Percentiles rank a stretch among this genome's conserved stretches.
phyloP scores from a whole-genome alignment of 805 yeast genomes.

The Saccharomycopsis malanga region DNA sequence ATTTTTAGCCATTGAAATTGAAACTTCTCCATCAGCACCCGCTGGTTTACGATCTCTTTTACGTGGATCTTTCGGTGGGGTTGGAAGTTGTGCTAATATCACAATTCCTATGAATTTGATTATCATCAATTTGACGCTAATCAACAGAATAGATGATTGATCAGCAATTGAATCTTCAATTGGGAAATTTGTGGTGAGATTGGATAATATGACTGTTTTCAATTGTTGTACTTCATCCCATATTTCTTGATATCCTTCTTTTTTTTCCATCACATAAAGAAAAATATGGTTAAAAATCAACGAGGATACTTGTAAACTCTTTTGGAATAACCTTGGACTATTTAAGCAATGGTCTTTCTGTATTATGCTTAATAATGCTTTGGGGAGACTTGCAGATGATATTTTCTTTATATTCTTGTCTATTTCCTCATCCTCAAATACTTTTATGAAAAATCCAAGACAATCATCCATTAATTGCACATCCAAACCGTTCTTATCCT shows the following conservation, averaged over 20 bases:
- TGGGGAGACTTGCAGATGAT: slow-evolving; percentile 1
- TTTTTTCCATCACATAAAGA: slow-evolving; percentile 5
- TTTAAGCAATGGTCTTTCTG: not conserved
- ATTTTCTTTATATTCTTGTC: not conserved
- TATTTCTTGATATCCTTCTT: not conserved
- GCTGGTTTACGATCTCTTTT: slow-evolving; percentile 19
- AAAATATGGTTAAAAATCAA: not conserved
- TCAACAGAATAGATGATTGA: not conserved
- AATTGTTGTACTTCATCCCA: slow-evolving; percentile 4
- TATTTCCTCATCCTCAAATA: not conserved
- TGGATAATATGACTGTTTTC: slow-evolving; percentile 1
- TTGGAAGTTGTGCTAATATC: slow-evolving; percentile 45
- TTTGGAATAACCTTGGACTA: not conserved
- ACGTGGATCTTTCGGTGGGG: slow-evolving; percentile 24
- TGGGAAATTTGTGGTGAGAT: not conserved
- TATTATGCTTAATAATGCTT: not conserved
- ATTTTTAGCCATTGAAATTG: slow-evolving; percentile 43
- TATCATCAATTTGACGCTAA: slow-evolving; percentile 42
- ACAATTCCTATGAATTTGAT: slow-evolving; percentile 62
- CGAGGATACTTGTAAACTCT: slow-evolving; percentile 1
- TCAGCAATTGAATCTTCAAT: not conserved
- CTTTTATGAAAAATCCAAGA: slow-evolving; percentile 4
- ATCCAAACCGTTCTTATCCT: not conserved
- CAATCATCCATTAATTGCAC: not conserved
- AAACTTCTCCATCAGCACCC: slow-evolving; percentile 27